A percentile compares a stretch with the other conserved stretches of the same genome.
These are phyloP conservation scores for Penicillium argentinense DNA, from an alignment of 495 filamentous ascomycete species.

Conservation along the genomic window DNA sequence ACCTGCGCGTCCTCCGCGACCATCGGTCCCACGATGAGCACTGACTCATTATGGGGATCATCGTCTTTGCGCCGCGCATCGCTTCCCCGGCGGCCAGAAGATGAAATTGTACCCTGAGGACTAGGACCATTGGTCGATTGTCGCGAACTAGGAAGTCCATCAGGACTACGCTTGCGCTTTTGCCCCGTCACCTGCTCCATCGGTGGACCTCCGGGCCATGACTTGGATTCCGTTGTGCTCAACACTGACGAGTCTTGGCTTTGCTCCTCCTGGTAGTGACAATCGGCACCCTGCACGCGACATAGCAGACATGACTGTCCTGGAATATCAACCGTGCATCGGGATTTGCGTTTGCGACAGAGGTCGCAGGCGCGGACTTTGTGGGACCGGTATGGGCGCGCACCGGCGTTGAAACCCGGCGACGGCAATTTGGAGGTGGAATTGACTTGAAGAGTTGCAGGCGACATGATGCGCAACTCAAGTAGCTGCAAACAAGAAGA, in stretches of 20 bases:
- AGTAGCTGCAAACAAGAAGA: slow-evolving; percentile 7
- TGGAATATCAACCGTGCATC: slow-evolving; percentile 51
- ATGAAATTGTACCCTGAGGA: slow-evolving; percentile 29
- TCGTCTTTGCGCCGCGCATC: slow-evolving; percentile 40
- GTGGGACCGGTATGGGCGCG: slow-evolving; percentile 52
- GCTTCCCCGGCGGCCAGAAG: slow-evolving; percentile 31
- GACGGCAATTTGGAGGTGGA: slow-evolving; percentile 38
- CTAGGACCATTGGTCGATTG: slow-evolving; percentile 27
- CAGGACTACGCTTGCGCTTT: slow-evolving; percentile 43
- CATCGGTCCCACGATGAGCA: slow-evolving; percentile 52
- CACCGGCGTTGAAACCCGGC: slow-evolving; percentile 45
- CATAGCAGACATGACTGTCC: slow-evolving; percentile 49
- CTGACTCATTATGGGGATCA: slow-evolving; percentile 47
- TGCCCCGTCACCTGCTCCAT: slow-evolving; percentile 27
- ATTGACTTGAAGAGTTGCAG: slow-evolving; percentile 32
- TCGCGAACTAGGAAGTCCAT: slow-evolving; percentile 20
- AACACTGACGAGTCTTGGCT: slow-evolving; percentile 26
- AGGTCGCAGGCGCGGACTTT: slow-evolving; percentile 52
- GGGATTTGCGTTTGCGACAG: slow-evolving; percentile 53
- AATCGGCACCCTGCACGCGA: slow-evolving; percentile 50
- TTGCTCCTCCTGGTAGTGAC: slow-evolving; percentile 46
- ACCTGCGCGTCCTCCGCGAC: slow-evolving; percentile 53
- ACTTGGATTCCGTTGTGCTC: slow-evolving; percentile 28
- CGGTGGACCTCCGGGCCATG: slow-evolving; percentile 28
- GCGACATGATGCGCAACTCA: slow-evolving; percentile 39